Evolutionary conservation across 2,329 filamentous ascomycete species (phyloP), one percentile per base, ranked within the genome.

Genomic region (Zopfia rhizophila): DNA sequence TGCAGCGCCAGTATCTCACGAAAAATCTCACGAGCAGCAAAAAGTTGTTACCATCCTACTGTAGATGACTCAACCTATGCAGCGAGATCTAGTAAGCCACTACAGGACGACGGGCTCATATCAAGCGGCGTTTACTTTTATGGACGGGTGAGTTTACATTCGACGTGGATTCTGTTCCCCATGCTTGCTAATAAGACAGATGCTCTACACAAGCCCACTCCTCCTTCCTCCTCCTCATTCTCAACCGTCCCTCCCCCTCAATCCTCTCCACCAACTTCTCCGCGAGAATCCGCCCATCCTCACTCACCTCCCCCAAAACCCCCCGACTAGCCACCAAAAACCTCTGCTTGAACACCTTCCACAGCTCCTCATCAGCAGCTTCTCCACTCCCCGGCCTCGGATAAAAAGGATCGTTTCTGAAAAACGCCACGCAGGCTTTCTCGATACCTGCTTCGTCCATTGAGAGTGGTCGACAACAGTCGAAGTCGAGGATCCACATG

Each of bases 381-480:
- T 44, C 30, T 5, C 14, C 46, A 32, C 18, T 41, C 16, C 32
- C 44, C 8, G 39, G 39, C 13, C 39, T 10, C 8, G 78, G 78
- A 48, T 70, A 82, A 44, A 71, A 83, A 0, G 77, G 78, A 44
- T 82, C 79, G 40, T 82, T 83, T 4, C 65, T 59, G 56, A 69
- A 73, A 37, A 80, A 82, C 0, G 72, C 71, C 3, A 46, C 48
- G 0, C 71, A 75, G 1, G 77, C 77, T 21, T 72, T 64, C 8
- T 68, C 37, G 0, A 81, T 53, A 0, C 78, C 78, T 0, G 46
- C 41, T 2, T 53, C 40, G 32, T 78, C 70, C 69, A 78, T 72
- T 0, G 63, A 24, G 73, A 83, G 45, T 75, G 82, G 52, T 64
- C 84, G 52, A 79, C 82, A 59, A 82, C 82, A 22, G 75, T 83